Evolutionary conservation across 2,329 filamentous ascomycete genomes (phyloP).

Genomic region (Grosmannia huntii): DNA sequence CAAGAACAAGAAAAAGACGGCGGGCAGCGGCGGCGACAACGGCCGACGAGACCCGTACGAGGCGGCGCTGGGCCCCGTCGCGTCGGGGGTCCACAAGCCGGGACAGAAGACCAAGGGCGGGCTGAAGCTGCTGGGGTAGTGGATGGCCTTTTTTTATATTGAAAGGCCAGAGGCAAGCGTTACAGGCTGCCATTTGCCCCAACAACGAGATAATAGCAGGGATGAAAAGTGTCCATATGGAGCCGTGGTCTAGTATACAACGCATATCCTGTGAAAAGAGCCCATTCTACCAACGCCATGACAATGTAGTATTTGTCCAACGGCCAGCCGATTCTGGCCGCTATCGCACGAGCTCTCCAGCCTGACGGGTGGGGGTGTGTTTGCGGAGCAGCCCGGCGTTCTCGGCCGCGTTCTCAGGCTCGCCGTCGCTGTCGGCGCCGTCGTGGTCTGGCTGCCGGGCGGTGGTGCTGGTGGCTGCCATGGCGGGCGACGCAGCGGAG

Average conservation of each 20-base stretch:
- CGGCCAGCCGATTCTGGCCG: too few species aligned
- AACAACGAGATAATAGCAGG: neutral
- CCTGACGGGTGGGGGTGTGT: conserved; percentile 12
- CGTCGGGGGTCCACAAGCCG: conserved; percentile 45
- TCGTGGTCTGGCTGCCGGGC: neutral
- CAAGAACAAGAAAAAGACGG: conserved; percentile 20
- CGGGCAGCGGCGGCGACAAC: conserved; percentile 19
- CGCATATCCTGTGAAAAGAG: neutral
- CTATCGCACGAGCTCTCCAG: neutral
- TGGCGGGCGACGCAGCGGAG: neutral
- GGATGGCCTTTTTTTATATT: neutral
- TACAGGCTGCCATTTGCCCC: too few species aligned
- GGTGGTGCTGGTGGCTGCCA: neutral
- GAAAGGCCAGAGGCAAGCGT: neutral
- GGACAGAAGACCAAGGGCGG: conserved; percentile 54
- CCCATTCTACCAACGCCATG: neutral
- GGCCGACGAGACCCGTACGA: conserved; percentile 27
- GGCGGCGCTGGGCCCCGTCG: conserved; percentile 36
- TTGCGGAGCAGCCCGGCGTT: conserved; percentile 34
- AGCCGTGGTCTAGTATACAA: neutral
- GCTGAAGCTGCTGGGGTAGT: conserved; percentile 43
- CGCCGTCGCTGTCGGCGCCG: conserved; percentile 10
- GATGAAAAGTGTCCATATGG: neutral
- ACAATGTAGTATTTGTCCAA: too few species aligned
- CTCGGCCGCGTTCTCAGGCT: conserved; percentile 27